Percentiles rank a stretch among this genome's conserved stretches.
These are phyloP conservation scores for Bipolaris victoriae DNA, from an alignment of 2,329 filamentous ascomycete genomes.

Conservation along the genomic window DNA sequence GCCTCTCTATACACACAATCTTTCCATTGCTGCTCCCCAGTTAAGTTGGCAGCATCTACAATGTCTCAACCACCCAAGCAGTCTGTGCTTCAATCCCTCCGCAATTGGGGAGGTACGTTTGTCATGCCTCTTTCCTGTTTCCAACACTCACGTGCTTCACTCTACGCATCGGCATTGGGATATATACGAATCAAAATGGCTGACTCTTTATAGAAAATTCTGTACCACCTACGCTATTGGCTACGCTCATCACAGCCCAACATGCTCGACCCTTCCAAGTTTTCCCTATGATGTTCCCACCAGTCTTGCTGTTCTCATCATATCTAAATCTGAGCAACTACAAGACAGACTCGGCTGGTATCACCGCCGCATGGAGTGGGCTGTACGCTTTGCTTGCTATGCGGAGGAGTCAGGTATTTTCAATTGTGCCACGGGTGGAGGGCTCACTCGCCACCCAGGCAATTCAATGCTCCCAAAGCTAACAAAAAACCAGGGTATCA, in stretches of 20 bases:
- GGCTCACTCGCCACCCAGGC: background rate
- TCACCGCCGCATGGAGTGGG: slow-evolving; percentile 69
- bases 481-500: slow-evolving; percentile 43
- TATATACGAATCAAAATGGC: background rate
- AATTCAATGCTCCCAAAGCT: slow-evolving; percentile 1
- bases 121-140: background rate
- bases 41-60: background rate
- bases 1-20: background rate
- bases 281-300: slow-evolving; percentile 71
- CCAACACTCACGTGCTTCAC: slow-evolving; percentile 12
- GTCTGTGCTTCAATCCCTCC: slow-evolving; percentile 53
- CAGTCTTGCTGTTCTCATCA: slow-evolving; percentile 68
- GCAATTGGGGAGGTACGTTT: slow-evolving; percentile 60
- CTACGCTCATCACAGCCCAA: slow-evolving; percentile 69
- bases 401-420: slow-evolving; percentile 58
- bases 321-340: slow-evolving; percentile 69
- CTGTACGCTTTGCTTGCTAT: slow-evolving; percentile 68
- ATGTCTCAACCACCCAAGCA: slow-evolving; percentile 52
- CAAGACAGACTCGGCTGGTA: slow-evolving; percentile 67
- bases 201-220: slow-evolving; percentile 60
- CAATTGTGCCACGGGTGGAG: too few species aligned
- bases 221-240: slow-evolving; percentile 68
- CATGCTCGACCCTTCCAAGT: slow-evolving; percentile 70
- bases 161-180: background rate
- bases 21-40: background rate